phyloP scores from a whole-genome alignment of 1,284 basidiomycete genomes.

The Trichosporon sp. region DNA sequence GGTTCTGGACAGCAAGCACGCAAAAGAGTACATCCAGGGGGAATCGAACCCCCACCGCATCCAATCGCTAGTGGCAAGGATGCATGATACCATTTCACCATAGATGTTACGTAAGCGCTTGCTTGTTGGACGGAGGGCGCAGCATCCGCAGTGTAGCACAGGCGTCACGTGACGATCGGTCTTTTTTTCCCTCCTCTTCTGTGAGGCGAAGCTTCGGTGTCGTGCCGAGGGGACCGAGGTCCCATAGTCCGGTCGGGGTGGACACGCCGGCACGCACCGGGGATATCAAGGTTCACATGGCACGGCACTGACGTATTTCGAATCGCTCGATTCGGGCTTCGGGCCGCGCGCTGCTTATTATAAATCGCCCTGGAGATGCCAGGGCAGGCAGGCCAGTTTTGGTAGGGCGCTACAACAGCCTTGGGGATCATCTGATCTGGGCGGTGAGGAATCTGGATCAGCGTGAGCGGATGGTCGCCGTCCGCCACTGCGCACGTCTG shows the following conservation, averaged over 20 bases:
- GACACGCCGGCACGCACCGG: background rate
- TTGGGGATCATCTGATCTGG: background rate
- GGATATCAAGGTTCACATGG: background rate
- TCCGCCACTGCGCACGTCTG: background rate
- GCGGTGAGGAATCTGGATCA: background rate
- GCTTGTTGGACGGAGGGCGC: background rate
- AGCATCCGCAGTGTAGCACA: background rate
- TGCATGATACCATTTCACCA: slow-evolving; percentile 6
- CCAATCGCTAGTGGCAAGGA: background rate
- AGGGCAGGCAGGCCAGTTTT: background rate
- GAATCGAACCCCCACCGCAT: slow-evolving; percentile 6
- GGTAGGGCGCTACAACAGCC: background rate
- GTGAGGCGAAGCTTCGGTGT: background rate
- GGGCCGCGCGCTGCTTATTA: background rate
- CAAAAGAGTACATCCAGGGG: slow-evolving; percentile 6
- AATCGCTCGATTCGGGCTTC: background rate
- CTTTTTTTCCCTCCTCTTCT: background rate
- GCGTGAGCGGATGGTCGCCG: background rate
- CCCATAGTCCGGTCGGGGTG: background rate
- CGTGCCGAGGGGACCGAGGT: background rate
- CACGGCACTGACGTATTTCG: background rate
- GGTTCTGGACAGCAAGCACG: background rate
- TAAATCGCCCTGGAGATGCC: background rate
- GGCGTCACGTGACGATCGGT: background rate
- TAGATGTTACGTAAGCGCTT: background rate